Base-by-base conservation (phyloP, 2,329 filamentous ascomycete species). In the Phoma sp. region DNA sequence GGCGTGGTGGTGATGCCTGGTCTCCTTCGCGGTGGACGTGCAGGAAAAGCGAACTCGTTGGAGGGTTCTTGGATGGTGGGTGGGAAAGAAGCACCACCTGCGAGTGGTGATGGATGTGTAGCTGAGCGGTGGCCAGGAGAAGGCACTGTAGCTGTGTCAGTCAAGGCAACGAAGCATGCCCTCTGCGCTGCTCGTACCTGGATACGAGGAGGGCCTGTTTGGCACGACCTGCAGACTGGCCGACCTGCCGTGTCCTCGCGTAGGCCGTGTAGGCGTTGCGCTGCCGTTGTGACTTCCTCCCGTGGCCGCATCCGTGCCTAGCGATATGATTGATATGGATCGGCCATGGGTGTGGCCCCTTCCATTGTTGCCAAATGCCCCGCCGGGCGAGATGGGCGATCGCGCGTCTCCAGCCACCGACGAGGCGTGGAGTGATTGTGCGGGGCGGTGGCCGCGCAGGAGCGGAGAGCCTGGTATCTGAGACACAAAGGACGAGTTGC, bases 151-250 rank as follows among this genome's bases (percentile, higher is more conserved):
- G 29, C n/a, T 32, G 33, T 45, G 55, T 74, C 40, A 73, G 67
- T 51, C 31, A 40, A 33, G 22, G 36, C 31, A 40, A 31, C 25
- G 33, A 36, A 49, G 39, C 35, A 32, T 44, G 19, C 12, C 17
- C 31, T 29, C 21, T 51, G 45, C 22, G 41, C 15, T 32, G 39
- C 21, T 24, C 44, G 41, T 71, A 71, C 71, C 67, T 64, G 71
- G 64, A 58, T 71, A 72, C n/a, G 68, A 64, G 46, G 61, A 72
- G 40, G 69, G 72, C 25, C 70, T 62, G 47, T 71, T 81, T 41
- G 86, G 80, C 60, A 85, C 72, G 62, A 94, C 88, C 73, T 96
- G 92, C 56, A 96, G 77, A 78, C 92, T 96, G 22, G 91, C 86
- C 33, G 92, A 92, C 47, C 92, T 84, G 43, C 82, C 86, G 79